A percentile compares a stretch with the other conserved stretches of the same genome.
phyloP scores from a whole-genome alignment of 495 filamentous ascomycete genomes.

The Cairneyella variabilis region DNA sequence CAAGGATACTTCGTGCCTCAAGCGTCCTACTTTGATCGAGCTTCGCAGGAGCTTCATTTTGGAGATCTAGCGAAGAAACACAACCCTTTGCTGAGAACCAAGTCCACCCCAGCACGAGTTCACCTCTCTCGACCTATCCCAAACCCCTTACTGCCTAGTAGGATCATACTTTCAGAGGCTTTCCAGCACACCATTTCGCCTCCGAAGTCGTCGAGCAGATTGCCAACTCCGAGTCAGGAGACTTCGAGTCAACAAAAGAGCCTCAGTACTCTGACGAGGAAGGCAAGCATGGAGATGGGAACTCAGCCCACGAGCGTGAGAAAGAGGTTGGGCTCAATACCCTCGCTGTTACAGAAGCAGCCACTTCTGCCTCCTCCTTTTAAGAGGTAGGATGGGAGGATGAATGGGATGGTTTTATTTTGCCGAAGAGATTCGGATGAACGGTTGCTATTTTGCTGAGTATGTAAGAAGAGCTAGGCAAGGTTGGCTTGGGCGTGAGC shows the following conservation, averaged over 20 bases:
- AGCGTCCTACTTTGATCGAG: constrained; percentile 11
- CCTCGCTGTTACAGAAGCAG: constrained; percentile 18
- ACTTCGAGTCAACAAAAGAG: not conserved
- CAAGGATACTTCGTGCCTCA: not conserved
- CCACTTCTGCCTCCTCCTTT: too few relatives aligned
- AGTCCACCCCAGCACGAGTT: constrained; percentile 4
- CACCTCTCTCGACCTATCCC: not conserved
- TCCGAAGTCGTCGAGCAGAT: not conserved
- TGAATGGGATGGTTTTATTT: too few relatives aligned
- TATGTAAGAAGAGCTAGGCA: not conserved
- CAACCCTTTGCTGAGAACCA: constrained; percentile 1
- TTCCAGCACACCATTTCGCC: not conserved
- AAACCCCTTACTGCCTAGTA: not conserved
- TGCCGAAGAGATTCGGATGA: constrained; percentile 5
- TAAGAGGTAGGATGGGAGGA: too few relatives aligned
- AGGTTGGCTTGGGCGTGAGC: not conserved
- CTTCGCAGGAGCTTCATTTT: constrained; percentile 9
- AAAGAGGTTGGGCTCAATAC: constrained; percentile 26
- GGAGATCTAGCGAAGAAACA: not conserved
- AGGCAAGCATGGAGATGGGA: constrained; percentile 11
- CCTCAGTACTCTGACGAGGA: constrained; percentile 6
- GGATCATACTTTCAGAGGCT: not conserved
- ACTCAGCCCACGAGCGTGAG: not conserved
- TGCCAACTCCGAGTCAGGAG: not conserved
- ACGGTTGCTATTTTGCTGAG: not conserved